Percentiles rank a stretch among this genome's conserved stretches.
Conservation (phyloP, 2,329 filamentous ascomycete genomes). For the Verticillium longisporum region DNA sequence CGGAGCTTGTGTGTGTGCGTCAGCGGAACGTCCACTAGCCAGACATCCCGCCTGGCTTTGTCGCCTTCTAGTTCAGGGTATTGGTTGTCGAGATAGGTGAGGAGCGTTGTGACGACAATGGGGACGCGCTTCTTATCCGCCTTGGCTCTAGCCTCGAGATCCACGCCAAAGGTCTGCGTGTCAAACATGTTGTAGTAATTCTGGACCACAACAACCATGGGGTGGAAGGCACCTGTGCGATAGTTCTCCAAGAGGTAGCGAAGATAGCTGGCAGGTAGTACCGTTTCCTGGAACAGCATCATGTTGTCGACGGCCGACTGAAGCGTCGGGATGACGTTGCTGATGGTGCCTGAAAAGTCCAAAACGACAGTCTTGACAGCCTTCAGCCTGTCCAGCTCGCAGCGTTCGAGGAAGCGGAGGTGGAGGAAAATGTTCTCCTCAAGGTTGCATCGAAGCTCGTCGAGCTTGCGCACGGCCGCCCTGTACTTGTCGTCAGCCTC, state of each 20-base stretch:
- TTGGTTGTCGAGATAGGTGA: slow-evolving; percentile 93
- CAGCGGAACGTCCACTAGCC: slow-evolving; percentile 88
- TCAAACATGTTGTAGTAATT: slow-evolving; percentile 99
- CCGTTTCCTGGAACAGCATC: slow-evolving; percentile 98
- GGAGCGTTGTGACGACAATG: slow-evolving; percentile 80
- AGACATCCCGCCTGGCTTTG: slow-evolving; percentile 84
- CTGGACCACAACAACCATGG: slow-evolving; percentile 88
- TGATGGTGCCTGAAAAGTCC: slow-evolving; percentile 94
- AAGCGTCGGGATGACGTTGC: slow-evolving; percentile 93
- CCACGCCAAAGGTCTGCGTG: slow-evolving; percentile 95
- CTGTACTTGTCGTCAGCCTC: slow-evolving; percentile 96
- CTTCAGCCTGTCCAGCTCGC: slow-evolving; percentile 91
- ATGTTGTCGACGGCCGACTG: slow-evolving; percentile 97
- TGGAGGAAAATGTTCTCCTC: slow-evolving; percentile 93
- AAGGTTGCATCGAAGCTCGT: slow-evolving; percentile 86
- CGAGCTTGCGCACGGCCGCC: slow-evolving; percentile 73
- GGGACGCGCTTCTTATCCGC: slow-evolving; percentile 95
- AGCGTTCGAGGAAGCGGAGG: slow-evolving; percentile 92
- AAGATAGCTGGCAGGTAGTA: slow-evolving; percentile 87
- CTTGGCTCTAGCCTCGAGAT: slow-evolving; percentile 88
- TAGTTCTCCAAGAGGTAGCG: slow-evolving; percentile 96
- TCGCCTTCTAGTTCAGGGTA: slow-evolving; percentile 97
- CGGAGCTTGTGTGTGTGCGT: slow-evolving; percentile 79
- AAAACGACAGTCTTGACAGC: slow-evolving; percentile 97
- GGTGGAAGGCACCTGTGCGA: slow-evolving; percentile 85